These are phyloP conservation scores for Populus davidiana DNA, from an alignment of 345 rosid species.

Conservation along the genomic window DNA sequence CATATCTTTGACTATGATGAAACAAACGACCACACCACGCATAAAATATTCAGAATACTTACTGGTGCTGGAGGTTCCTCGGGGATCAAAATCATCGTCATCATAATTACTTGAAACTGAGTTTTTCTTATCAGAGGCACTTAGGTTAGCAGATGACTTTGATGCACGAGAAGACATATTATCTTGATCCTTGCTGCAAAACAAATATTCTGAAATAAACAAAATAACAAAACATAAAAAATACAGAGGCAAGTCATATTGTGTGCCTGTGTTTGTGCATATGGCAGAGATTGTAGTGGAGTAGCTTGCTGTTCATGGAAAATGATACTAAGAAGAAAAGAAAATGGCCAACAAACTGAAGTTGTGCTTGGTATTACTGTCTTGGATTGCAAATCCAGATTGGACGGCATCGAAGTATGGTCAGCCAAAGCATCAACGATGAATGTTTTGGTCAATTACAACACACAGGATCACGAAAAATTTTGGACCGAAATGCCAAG, in stretches of 20 bases:
- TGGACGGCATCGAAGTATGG: too few species aligned
- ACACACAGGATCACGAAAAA: too few species aligned
- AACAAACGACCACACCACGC: not conserved
- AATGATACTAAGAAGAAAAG: not conserved
- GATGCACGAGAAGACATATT: slow-evolving; percentile 37
- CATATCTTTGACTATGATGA: not conserved
- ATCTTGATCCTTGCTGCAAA: slow-evolving; percentile 64
- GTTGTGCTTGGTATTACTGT: too few species aligned
- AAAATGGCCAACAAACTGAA: not conserved
- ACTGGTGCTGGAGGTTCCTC: slow-evolving; percentile 76
- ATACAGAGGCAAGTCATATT: not conserved
- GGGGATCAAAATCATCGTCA: slow-evolving; percentile 92
- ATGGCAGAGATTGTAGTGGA: not conserved
- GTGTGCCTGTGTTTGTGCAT: too few species aligned
- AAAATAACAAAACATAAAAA: not conserved
- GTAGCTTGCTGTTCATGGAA: not conserved
- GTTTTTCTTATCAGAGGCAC: slow-evolving; percentile 37
- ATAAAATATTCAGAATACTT: slow-evolving; percentile 31
- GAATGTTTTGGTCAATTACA: too few species aligned
- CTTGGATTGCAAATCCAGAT: too few species aligned
- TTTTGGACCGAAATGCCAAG: too few species aligned
- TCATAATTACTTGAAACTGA: slow-evolving; percentile 44
- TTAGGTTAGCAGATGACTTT: slow-evolving; percentile 41
- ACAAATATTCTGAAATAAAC: slow-evolving; percentile 6
- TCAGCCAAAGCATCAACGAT: too few species aligned